A percentile compares a stretch with the other conserved stretches of the same genome.
Conservation (phyloP, 1,284 basidiomycete genomes). For the Pisolithus thermaeus region DNA sequence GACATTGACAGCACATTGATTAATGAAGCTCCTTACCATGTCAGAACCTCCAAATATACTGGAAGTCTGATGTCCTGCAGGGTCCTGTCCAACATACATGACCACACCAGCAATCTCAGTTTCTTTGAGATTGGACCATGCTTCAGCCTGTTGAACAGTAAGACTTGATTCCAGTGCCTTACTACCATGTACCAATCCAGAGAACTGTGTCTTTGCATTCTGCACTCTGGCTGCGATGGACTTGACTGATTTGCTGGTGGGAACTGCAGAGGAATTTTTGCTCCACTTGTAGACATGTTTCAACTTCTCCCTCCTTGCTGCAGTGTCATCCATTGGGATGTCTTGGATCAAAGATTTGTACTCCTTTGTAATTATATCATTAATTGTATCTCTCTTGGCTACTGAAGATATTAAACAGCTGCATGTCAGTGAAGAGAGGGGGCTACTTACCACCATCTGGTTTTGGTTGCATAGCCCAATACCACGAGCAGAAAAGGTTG, state of each 20-base stretch:
- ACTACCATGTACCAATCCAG: no score
- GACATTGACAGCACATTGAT: background rate
- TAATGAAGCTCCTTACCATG: background rate
- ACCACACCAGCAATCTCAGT: background rate
- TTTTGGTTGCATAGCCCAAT: background rate
- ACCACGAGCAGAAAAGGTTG: background rate
- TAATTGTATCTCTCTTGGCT: background rate
- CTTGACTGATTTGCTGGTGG: background rate
- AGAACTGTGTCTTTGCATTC: background rate
- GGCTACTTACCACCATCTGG: background rate
- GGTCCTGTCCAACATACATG: conserved; percentile 1
- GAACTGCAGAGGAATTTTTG: no score
- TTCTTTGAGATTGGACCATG: background rate
- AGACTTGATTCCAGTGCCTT: background rate
- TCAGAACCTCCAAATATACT: background rate
- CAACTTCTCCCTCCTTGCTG: background rate
- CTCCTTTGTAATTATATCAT: background rate
- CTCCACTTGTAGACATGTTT: background rate
- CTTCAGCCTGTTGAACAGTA: background rate
- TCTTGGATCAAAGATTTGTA: background rate
- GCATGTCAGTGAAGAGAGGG: background rate
- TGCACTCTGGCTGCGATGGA: background rate
- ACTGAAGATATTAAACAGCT: background rate
- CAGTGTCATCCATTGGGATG: background rate
- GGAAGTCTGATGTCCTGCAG: background rate